Conservation (phyloP, 768 basidiomycete species). For the Russula ochroleuca region DNA sequence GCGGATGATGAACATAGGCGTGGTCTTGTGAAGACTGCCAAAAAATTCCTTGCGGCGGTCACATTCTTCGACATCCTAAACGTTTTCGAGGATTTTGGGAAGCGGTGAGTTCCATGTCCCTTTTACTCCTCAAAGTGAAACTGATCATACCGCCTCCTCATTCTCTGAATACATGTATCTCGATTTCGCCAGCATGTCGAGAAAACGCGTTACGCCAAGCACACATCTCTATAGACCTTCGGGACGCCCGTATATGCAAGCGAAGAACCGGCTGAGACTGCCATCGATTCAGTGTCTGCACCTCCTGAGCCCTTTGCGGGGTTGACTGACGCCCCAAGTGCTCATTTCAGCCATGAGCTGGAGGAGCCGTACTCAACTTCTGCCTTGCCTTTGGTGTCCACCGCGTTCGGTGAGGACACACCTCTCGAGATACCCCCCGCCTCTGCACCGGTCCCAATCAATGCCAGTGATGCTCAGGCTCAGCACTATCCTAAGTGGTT, state of each 20-base stretch:
- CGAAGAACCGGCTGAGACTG: constrained; percentile 33
- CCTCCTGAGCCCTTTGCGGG: constrained; percentile 31
- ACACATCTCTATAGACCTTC: constrained; percentile 88
- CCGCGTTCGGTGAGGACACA: constrained; percentile 5
- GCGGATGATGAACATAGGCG: constrained; percentile 93
- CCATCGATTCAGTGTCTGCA: constrained; percentile 24
- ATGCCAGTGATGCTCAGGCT: background rate
- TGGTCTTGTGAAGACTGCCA: constrained; percentile 76
- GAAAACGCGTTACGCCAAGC: constrained; percentile 91
- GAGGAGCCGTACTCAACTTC: background rate
- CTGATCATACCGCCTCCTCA: constrained; percentile 1
- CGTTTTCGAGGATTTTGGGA: constrained; percentile 46
- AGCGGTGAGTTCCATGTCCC: constrained; percentile 14
- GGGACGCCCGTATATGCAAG: constrained; percentile 80
- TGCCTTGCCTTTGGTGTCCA: background rate
- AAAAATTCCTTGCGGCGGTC: constrained; percentile 91
- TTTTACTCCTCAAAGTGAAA: background rate
- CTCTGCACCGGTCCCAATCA: constrained; percentile 21
- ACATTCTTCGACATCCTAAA: constrained; percentile 90
- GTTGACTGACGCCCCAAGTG: background rate
- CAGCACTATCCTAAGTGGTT: background rate
- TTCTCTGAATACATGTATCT: background rate
- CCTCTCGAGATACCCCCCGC: constrained; percentile 5
- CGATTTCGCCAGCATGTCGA: constrained; percentile 63
- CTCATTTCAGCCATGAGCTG: constrained; percentile 6